Conservation (phyloP, 2,329 filamentous ascomycete species). For the Hirsutella thompsonii region DNA sequence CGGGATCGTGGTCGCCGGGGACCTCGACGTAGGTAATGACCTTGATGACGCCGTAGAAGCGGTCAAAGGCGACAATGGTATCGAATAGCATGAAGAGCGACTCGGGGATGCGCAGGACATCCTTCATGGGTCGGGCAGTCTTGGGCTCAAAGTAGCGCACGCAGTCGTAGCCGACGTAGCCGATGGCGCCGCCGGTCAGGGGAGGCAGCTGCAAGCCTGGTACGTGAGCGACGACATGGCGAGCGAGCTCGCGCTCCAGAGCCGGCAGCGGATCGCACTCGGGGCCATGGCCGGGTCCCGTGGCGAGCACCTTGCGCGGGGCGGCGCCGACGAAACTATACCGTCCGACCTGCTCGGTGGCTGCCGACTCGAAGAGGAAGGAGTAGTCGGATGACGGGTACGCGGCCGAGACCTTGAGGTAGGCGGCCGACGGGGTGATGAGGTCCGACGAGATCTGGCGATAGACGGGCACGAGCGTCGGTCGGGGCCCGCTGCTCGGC, state of each 20-base stretch:
- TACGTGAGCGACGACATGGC: conserved; percentile 69
- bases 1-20: conserved; percentile 32
- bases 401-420: conserved; percentile 74
- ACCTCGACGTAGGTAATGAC: conserved; percentile 84
- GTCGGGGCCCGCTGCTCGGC: conserved; percentile 15
- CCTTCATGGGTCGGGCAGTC: conserved; percentile 79
- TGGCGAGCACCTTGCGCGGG: conserved; percentile 68
- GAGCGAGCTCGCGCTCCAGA: conserved; percentile 68
- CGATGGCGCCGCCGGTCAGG: conserved; percentile 83
- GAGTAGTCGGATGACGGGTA: conserved; percentile 59
- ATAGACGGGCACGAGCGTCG: conserved; percentile 72
- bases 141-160: conserved; percentile 96
- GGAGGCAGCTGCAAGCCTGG: conserved; percentile 74
- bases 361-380: conserved; percentile 92
- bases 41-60: conserved; percentile 87
- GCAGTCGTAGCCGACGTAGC: conserved; percentile 96
- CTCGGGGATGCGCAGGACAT: conserved; percentile 81
- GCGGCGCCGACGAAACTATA: conserved; percentile 92
- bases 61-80: conserved; percentile 86
- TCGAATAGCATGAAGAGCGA: conserved; percentile 96
- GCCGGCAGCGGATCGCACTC: conserved; percentile 72
- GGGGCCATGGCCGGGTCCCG: conserved; percentile 76
- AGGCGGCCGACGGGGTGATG: conserved; percentile 87
- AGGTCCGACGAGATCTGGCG: conserved; percentile 84
- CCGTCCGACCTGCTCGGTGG: conserved; percentile 82